These are phyloP conservation scores for Solanum pennellii DNA, from an alignment of 257 asterid genomes.

Conservation along the genomic window DNA sequence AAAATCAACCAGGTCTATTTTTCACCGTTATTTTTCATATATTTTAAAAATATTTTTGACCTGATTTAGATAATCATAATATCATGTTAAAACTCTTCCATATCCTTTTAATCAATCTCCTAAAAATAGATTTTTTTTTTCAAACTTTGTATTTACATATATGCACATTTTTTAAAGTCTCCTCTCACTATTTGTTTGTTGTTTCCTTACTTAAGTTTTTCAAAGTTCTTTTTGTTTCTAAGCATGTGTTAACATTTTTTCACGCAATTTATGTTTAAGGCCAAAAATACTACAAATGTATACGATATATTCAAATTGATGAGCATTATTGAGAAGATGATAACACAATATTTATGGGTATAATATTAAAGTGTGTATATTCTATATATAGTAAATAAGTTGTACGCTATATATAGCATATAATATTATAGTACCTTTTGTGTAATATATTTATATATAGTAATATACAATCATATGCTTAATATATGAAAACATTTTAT, in stretches of 20 bases:
- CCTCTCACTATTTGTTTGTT: neutral
- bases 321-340: neutral
- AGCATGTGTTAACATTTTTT: neutral
- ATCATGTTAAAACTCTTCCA: neutral
- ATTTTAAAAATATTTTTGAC: neutral
- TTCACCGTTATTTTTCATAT: too few relatives aligned
- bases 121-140: too few relatives aligned
- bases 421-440: too few relatives aligned
- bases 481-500: neutral
- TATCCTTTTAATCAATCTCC: neutral
- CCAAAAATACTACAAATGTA: neutral
- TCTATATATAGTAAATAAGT: too few relatives aligned
- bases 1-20: too few relatives aligned
- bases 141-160: neutral
- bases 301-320: neutral
- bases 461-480: neutral
- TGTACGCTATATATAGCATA: too few relatives aligned
- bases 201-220: neutral
- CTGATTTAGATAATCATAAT: too few relatives aligned
- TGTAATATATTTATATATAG: neutral
- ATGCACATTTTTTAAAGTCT: neutral
- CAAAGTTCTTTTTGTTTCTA: neutral
- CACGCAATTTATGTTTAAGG: neutral
- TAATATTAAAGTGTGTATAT: too few relatives aligned
- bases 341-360: neutral